Conservation (phyloP, 83 land plant genomes). For the Picea mariana region DNA sequence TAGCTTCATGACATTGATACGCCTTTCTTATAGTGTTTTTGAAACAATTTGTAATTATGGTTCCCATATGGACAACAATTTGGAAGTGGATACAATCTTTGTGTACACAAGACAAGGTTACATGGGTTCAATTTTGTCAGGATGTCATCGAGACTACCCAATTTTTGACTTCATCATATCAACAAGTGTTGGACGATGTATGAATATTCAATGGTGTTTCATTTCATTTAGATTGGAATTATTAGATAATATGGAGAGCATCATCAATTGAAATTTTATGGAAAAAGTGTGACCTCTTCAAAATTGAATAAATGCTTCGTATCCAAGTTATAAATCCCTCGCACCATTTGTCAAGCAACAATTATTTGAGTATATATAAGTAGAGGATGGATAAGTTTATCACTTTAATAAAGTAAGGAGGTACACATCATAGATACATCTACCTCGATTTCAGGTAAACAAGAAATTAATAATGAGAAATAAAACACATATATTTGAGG, state of each 20-base stretch:
- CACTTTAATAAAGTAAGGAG: too few species aligned
- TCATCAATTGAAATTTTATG: constrained; percentile 42
- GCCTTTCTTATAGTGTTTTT: constrained; percentile 52
- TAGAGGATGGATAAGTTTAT: too few species aligned
- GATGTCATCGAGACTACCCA: constrained; percentile 66
- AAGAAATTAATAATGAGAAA: too few species aligned
- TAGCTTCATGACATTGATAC: constrained; percentile 39
- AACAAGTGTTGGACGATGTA: constrained; percentile 36
- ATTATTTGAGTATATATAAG: too few species aligned
- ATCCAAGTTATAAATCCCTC: too few species aligned
- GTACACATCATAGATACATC: too few species aligned
- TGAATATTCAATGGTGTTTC: constrained; percentile 79
- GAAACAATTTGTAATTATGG: constrained; percentile 80
- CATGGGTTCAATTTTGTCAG: constrained; percentile 75
- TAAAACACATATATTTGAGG: too few species aligned
- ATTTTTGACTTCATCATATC: constrained; percentile 74
- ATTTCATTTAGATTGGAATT: constrained; percentile 58
- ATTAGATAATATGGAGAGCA: constrained; percentile 66
- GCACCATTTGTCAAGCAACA: too few species aligned
- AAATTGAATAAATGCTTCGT: too few species aligned
- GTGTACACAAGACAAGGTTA: constrained; percentile 69
- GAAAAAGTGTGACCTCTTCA: too few species aligned
- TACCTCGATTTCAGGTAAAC: too few species aligned
- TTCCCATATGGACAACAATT: constrained; percentile 79
- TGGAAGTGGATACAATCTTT: constrained; percentile 78